Evolutionary conservation across 352 stramenopile genomes (phyloP).

Genomic region (Phytophthora sp.): DNA sequence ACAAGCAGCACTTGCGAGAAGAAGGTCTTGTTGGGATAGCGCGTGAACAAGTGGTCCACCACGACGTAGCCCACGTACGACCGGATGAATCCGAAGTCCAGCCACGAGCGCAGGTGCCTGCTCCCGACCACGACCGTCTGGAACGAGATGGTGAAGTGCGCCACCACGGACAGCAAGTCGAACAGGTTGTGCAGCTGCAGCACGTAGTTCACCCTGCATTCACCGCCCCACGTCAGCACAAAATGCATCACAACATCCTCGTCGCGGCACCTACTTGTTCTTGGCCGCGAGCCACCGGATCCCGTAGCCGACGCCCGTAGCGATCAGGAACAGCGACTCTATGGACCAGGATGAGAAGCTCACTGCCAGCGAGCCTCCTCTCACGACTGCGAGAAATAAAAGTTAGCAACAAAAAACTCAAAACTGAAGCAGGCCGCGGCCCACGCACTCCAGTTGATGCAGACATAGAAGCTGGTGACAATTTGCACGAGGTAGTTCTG

Average conservation of each 20-base stretch:
- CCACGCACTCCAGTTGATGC: conserved; percentile 83
- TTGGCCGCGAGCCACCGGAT: conserved; percentile 82
- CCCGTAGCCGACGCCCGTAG: conserved; percentile 70
- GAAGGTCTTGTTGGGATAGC: conserved; percentile 84
- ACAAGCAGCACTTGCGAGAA: conserved; percentile 78
- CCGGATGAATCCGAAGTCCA: conserved; percentile 88
- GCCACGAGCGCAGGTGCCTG: conserved; percentile 72
- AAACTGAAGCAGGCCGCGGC: neutral
- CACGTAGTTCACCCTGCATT: conserved; percentile 62
- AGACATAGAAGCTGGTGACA: conserved; percentile 79
- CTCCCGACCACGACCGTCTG: conserved; percentile 65
- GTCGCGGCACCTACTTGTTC: conserved; percentile 66
- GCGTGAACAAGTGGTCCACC: conserved; percentile 70
- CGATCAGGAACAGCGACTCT: conserved; percentile 79
- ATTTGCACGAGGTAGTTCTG: conserved; percentile 86
- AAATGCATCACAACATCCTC: conserved; percentile 1
- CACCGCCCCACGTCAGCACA: too few species aligned
- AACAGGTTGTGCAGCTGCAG: conserved; percentile 77
- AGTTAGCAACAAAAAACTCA: neutral
- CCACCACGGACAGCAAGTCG: conserved; percentile 82
- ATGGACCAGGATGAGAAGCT: conserved; percentile 84
- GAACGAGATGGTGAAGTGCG: conserved; percentile 82
- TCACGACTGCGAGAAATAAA: conserved; percentile 58
- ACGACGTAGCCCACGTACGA: conserved; percentile 88
- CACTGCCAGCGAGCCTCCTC: conserved; percentile 67